Evolutionary conservation across 345 rosid species (phyloP).

Genomic region (Eucalyptus decipiens): DNA sequence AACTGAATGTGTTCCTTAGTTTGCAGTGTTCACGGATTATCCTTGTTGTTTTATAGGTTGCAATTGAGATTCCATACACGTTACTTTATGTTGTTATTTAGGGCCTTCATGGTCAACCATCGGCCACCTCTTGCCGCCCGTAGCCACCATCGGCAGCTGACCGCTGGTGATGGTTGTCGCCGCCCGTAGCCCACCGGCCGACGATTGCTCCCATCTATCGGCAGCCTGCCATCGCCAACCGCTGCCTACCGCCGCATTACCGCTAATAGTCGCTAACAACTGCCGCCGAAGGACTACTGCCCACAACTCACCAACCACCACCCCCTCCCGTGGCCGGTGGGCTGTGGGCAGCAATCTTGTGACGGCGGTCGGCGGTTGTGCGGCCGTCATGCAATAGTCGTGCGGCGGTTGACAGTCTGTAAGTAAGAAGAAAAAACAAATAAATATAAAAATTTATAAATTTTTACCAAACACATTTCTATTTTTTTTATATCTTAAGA

Average conservation of each 20-base stretch:
- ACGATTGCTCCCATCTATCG: fast-evolving
- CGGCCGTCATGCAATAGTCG: fast-evolving
- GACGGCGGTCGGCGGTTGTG: fast-evolving
- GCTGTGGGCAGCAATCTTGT: fast-evolving
- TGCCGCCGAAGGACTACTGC: fast-evolving
- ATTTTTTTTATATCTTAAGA: no score
- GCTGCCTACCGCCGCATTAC: fast-evolving
- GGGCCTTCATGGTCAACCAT: fast-evolving
- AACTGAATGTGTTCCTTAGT: neutral
- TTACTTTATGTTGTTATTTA: slow-evolving; percentile 6
- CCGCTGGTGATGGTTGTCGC: fast-evolving
- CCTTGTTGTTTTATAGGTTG: slow-evolving; percentile 4
- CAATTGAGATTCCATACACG: slow-evolving; percentile 29
- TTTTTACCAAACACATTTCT: no score
- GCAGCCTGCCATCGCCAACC: fast-evolving
- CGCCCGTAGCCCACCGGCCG: fast-evolving
- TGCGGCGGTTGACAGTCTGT: fast-evolving
- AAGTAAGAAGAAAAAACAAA: no score
- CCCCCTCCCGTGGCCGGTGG: no score
- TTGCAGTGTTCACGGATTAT: neutral
- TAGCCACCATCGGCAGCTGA: fast-evolving
- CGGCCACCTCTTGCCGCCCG: fast-evolving
- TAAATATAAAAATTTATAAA: no score
- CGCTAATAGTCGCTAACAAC: fast-evolving
- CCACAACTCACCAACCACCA: no score